These are phyloP conservation scores for Talaromyces sp. DNA, from an alignment of 2,329 filamentous ascomycete species.

Conservation along the genomic window DNA sequence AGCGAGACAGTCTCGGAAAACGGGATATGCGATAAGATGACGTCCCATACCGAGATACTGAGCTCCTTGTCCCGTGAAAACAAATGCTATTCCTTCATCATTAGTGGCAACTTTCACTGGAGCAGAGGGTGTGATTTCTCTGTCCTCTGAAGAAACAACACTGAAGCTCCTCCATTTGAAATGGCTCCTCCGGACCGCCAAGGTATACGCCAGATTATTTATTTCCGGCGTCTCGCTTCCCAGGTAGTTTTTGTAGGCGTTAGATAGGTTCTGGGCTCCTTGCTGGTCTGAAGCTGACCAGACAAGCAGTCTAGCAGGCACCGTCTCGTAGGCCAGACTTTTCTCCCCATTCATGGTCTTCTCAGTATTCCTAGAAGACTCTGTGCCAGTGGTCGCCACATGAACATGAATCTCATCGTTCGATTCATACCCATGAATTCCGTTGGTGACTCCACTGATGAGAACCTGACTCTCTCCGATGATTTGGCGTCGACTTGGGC, in stretches of 20 bases:
- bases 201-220: not conserved
- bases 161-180: slow-evolving; percentile 9
- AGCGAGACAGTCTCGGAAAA: slow-evolving; percentile 17
- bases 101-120: not conserved
- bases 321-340: not conserved
- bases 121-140: not conserved
- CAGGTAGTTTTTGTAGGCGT: not conserved
- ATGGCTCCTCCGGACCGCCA: not conserved
- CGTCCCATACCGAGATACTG: slow-evolving; percentile 42
- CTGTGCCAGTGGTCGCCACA: too few relatives aligned
- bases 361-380: too few relatives aligned
- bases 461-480: not conserved
- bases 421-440: too few relatives aligned
- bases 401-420: too few relatives aligned
- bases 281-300: not conserved
- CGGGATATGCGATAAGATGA: slow-evolving; percentile 27
- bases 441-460: not conserved
- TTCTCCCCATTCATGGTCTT: not conserved
- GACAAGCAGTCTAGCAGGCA: not conserved
- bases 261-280: not conserved
- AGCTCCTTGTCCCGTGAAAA: slow-evolving; percentile 44
- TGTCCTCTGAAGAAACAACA: slow-evolving; percentile 11
- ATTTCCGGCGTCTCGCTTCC: not conserved
- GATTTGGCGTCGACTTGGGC: not conserved
- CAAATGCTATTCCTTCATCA: slow-evolving; percentile 17